Percentiles rank a stretch among this genome's conserved stretches.
Conservation (phyloP, 176 grass and related monocot species). For the Eremochloa ophiuroides region DNA sequence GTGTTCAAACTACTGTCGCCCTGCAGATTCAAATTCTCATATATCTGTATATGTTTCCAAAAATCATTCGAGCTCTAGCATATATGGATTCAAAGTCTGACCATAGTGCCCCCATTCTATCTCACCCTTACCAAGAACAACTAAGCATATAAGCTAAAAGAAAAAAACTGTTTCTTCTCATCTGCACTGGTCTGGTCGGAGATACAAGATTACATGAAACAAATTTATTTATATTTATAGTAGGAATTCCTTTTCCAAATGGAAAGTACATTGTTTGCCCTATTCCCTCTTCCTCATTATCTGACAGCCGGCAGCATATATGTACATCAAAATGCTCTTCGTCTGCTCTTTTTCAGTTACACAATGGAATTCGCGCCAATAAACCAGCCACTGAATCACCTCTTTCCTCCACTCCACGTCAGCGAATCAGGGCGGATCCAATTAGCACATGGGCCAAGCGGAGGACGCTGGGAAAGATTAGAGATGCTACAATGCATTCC, state of each 20-base stretch:
- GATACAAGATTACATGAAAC: constrained; percentile 28
- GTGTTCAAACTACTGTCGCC: too few species aligned
- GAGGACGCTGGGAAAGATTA: background rate
- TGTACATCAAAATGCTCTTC: constrained; percentile 35
- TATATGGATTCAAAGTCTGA: background rate
- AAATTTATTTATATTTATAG: constrained; percentile 35
- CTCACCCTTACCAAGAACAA: background rate
- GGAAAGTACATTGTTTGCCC: constrained; percentile 14
- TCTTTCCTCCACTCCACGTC: background rate
- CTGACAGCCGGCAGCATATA: constrained; percentile 11
- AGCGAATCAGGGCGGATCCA: background rate
- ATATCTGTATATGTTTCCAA: background rate
- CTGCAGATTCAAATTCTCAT: too few species aligned
- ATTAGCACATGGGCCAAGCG: background rate
- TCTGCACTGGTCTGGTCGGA: background rate
- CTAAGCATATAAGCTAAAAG: background rate
- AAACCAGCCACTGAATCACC: background rate
- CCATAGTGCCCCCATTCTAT: too few species aligned
- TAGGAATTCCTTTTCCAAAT: constrained; percentile 26
- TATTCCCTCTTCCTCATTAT: constrained; percentile 19
- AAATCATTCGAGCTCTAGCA: background rate
- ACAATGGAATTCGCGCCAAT: constrained; percentile 4
- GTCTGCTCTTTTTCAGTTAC: background rate
- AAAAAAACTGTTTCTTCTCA: background rate
- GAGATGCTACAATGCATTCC: constrained; percentile 45